Percentiles rank a stretch among this genome's conserved stretches.
Evolutionary conservation across 371 early-diverging fungal genomes (phyloP).

Genomic region (Zancudomyces culisetae): DNA sequence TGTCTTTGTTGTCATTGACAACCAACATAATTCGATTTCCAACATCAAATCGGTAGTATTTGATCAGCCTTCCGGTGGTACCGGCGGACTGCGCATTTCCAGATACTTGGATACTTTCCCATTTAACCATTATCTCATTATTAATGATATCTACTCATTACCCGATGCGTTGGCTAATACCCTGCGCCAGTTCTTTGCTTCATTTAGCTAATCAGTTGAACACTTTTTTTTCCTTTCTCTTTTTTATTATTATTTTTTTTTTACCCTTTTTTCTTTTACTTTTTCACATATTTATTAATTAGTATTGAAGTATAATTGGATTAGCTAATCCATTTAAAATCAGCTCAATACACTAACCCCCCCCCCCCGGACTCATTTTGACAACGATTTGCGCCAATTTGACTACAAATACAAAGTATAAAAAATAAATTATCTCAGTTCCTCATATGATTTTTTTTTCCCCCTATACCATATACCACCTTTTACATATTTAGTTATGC

Average conservation of each 20-base stretch:
- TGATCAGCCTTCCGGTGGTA: slow-evolving; percentile 37
- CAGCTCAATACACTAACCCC: too few relatives aligned
- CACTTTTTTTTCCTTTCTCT: background rate
- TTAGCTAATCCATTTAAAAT: too few relatives aligned
- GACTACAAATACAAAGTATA: too few relatives aligned
- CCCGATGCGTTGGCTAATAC: slow-evolving; percentile 83
- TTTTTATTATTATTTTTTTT: background rate
- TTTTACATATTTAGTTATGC: too few relatives aligned
- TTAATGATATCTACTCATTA: slow-evolving; percentile 69
- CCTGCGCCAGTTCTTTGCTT: slow-evolving; percentile 75
- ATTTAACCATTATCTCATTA: slow-evolving; percentile 85
- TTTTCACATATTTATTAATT: background rate
- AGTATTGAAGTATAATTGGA: too few relatives aligned
- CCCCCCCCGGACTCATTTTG: too few relatives aligned
- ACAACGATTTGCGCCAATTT: too few relatives aligned
- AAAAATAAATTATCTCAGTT: too few relatives aligned
- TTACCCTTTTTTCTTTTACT: background rate
- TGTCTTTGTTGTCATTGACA: slow-evolving; percentile 85
- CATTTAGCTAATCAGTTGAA: slow-evolving; percentile 7
- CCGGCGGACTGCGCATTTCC: slow-evolving; percentile 46
- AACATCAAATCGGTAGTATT: slow-evolving; percentile 75
- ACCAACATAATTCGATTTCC: slow-evolving; percentile 59
- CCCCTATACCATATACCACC: too few relatives aligned
- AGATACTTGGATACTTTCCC: slow-evolving; percentile 93
- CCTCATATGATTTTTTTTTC: too few relatives aligned